Evolutionary conservation across 2,329 filamentous ascomycete genomes (phyloP), one percentile per base, ranked within the genome.

Genomic region (Apiospora marii): DNA sequence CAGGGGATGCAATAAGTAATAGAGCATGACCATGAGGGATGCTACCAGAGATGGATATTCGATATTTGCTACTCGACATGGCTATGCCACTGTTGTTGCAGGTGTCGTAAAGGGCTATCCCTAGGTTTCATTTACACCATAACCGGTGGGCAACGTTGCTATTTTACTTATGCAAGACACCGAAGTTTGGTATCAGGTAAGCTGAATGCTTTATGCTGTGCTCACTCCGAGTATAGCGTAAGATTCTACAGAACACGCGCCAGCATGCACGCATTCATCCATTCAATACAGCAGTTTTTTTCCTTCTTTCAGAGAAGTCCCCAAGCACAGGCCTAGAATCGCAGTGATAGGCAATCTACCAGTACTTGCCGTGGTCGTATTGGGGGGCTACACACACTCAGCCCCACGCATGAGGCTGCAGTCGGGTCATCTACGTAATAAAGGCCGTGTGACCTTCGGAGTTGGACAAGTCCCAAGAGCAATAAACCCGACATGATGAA

Each of bases 381-480:
- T 19, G 12, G 51, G 24, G 5, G 27, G 27, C 27, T 30, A 34
- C 0, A 58, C 13, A 58, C 27, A 34, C 27, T 61, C 53, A 61
- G 53, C 53, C 53, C 53, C 53, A 61, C 30, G 53, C 53, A 61
- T 37, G 53, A 37, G 53, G 53, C 53, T 37, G 34, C 30, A 22
- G 16, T 61, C 30, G 27, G 30, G 53, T 61, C 53, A n/a, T 61
- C 53, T 37, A 37, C 53, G 30, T 53, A 53, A 53, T 53, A 16
- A 16, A 49, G 30, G 30, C 53, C 53, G 53, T 37, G 53, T 61
- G 53, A 61, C 53, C 53, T 10, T 61, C 53, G 53, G 53, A 61
- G 16, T 22, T 61, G 53, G 53, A 61, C 53, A 61, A 61, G 16
- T 37, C 53, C 22, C 53, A 37, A 37, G 16, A 37, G 19, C 24